Evolutionary conservation across 257 asterid species (phyloP), one percentile per base, ranked within the genome.

Genomic region (Paulownia fortunei): DNA sequence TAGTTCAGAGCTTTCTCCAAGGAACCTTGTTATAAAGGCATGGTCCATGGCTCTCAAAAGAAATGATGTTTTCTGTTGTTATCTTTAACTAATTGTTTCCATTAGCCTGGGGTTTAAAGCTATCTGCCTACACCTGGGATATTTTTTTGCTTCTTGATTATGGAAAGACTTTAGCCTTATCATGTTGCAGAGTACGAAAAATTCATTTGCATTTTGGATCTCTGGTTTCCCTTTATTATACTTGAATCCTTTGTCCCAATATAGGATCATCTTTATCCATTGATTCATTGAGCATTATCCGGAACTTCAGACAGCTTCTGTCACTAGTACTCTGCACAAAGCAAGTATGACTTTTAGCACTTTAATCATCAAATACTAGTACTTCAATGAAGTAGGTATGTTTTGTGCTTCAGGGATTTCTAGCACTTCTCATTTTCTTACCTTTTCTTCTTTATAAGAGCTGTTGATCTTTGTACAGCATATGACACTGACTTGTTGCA

Each of bases 201-300:
- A 18, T 71, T 51, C 75, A 26, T 19, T 1, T 16, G 44, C 30
- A 15, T 51, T 27, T 71, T 32, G 65, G 49, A 52, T 49, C 55
- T 52, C 32, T 30, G 1, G 12, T 16, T 49, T 26, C 3, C 16
- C 8, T 46, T 27, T 24, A 1, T 46, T n/a, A 18, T 49, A 15
- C 44, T 69, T 69, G 64, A 52, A 54, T 71, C 76, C 11, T 71
- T 9, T 52, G 36, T 18, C 64, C 64, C 6, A 6, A 52, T 23
- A 52, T 19, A 34, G 65, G 37, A 69, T 27, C 37, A 49, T 30
- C 10, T 30, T 51, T 49, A 27, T 46, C 42, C 16, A 34, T 69
- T 69, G 60, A 27, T 46, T 18, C 19, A 68, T 68, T 68, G 36
- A 13, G 42, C 58, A 68, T 70, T 49, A 63, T 41, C 63, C 24